Base-by-base conservation (phyloP, 2,329 filamentous ascomycete genomes). In the Diaporthe vaccinii region DNA sequence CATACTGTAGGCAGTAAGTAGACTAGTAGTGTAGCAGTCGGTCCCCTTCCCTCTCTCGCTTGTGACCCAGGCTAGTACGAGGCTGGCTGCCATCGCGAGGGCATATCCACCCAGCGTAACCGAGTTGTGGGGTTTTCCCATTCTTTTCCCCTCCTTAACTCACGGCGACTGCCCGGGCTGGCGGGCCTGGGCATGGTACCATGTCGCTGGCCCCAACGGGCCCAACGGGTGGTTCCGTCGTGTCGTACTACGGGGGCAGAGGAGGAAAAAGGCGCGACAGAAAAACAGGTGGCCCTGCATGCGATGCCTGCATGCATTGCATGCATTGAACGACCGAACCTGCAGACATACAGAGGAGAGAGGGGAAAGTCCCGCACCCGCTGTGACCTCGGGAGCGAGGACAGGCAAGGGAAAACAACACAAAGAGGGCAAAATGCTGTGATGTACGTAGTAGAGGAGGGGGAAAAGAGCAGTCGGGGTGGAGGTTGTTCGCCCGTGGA, bases 31-130 rank as follows among this genome's bases (percentile, higher is more conserved):
- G 57, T 25, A 39, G 57, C 3, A n/a, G 34, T 59, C 2, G 34
- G 10, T 15, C 58, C 58, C 59, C 59, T 65, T 65, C 10, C 25
- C 55, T 62, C 65, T 69, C 65, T 69, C 65, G 65, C 65, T 69
- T 69, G 58, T 65, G 58, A 57, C 49, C 34, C 44, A 57, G 71
- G 71, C 71, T 73, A 73, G 71, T 73, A 55, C 71, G 58, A 65
- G 46, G 71, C 71, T 57, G 58, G 71, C 46, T 22, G 46, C n/a
- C n/a, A 44, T 65, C 46, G 34, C 34, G 65, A 12, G 53, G 28
- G 14, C 41, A 31, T n/a, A 49, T 36, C 62, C 62, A 67, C 61
- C 34, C 46, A 53, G 4, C n/a, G 49, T 55, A 69, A 55, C 65
- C 65, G 65, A 69, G 65, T 53, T 69, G 65, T 69, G 65, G 65